Percentiles rank a stretch among this genome's conserved stretches.
These are phyloP conservation scores for Cucumis hystrix DNA, from an alignment of 306 rosid genomes.

Conservation along the genomic window DNA sequence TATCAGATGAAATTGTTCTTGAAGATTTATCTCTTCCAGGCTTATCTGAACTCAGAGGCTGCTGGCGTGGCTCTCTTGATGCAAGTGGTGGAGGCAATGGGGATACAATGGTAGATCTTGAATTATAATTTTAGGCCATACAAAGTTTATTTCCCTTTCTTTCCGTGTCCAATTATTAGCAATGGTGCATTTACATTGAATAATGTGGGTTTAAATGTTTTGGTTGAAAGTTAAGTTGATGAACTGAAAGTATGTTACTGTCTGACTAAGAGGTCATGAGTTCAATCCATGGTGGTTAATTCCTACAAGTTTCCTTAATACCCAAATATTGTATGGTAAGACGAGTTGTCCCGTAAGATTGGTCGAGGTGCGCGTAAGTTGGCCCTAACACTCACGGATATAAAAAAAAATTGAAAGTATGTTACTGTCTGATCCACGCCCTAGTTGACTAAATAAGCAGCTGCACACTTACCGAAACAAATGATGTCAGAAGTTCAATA, in stretches of 20 bases:
- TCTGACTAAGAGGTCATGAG: background rate
- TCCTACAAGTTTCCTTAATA: too few species aligned
- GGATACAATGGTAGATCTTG: slow-evolving; percentile 65
- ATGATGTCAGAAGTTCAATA: background rate
- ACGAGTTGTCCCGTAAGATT: too few species aligned
- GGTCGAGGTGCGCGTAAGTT: too few species aligned
- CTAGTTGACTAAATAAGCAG: background rate
- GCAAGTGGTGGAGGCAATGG: slow-evolving; percentile 98
- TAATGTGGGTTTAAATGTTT: background rate
- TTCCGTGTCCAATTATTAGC: background rate
- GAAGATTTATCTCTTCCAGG: slow-evolving; percentile 73
- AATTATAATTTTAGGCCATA: slow-evolving; percentile 3
- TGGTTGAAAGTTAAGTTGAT: background rate
- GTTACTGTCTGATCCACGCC: background rate
- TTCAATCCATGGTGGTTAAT: too few species aligned
- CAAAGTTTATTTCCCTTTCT: background rate
- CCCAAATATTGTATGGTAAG: too few species aligned
- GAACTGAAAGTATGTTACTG: background rate
- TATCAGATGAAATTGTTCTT: slow-evolving; percentile 41
- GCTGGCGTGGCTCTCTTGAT: slow-evolving; percentile 83
- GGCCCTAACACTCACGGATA: too few species aligned
- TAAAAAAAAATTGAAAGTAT: background rate
- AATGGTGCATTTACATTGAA: background rate
- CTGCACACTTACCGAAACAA: background rate
- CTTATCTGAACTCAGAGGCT: slow-evolving; percentile 76